These are phyloP conservation scores for Penicillium canariense DNA, from an alignment of 495 filamentous ascomycete genomes.

Conservation along the genomic window DNA sequence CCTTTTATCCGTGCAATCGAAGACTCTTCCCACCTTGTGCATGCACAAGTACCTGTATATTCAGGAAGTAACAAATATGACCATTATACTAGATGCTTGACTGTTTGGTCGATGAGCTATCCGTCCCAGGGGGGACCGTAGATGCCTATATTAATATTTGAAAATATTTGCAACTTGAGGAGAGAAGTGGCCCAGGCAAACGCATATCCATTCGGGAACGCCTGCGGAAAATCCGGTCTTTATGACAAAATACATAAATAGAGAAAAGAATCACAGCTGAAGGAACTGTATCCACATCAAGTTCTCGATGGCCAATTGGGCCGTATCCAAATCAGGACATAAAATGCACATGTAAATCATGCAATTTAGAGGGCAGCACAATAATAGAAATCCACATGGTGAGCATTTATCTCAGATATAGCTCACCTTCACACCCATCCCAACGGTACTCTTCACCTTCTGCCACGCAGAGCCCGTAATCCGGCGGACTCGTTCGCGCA, in stretches of 20 bases:
- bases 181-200: background rate
- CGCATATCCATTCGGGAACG: background rate
- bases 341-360: slow-evolving; percentile 20
- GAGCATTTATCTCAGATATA: slow-evolving; percentile 66
- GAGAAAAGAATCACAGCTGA: slow-evolving; percentile 20
- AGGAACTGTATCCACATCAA: slow-evolving; percentile 20
- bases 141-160: background rate
- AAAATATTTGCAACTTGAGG: too few relatives aligned
- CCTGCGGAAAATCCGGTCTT: background rate
- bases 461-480: slow-evolving; percentile 71
- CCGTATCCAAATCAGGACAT: slow-evolving; percentile 15
- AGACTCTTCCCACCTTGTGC: too few relatives aligned
- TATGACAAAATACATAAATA: slow-evolving; percentile 12
- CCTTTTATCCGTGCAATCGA: too few relatives aligned
- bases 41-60: too few relatives aligned
- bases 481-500: slow-evolving; percentile 70
- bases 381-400: background rate
- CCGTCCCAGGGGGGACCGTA: too few relatives aligned
- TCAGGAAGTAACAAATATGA: too few relatives aligned
- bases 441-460: slow-evolving; percentile 80
- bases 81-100: too few relatives aligned
- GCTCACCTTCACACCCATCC: slow-evolving; percentile 97
- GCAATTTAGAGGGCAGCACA: slow-evolving; percentile 4
- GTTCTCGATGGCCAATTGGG: background rate
- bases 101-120: too few relatives aligned